phyloP scores from a whole-genome alignment of 306 rosid genomes.

The Sphenostylis stenocarpa region DNA sequence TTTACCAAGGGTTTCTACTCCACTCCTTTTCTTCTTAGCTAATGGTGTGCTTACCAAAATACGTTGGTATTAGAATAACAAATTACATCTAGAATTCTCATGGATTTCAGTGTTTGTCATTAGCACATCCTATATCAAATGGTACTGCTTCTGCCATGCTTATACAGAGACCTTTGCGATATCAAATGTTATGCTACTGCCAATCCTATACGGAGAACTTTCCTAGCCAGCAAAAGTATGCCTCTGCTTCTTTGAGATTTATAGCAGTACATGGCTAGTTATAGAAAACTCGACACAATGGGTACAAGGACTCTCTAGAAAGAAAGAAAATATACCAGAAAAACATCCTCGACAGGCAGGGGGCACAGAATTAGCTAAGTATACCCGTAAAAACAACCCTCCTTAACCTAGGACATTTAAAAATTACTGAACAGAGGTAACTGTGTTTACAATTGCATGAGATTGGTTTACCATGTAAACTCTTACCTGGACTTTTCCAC shows the following conservation, averaged over 20 bases:
- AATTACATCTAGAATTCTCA: neutral
- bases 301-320: neutral
- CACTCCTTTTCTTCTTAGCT: neutral
- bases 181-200: neutral
- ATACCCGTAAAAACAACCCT: neutral
- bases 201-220: neutral
- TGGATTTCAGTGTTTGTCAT: neutral
- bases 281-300: neutral
- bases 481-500: constrained; percentile 84
- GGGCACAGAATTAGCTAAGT: neutral
- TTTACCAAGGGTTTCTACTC: neutral
- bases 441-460: neutral
- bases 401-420: neutral
- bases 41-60: neutral
- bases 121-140: neutral
- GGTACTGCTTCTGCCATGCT: neutral
- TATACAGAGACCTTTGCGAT: neutral
- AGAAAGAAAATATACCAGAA: neutral
- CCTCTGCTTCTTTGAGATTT: neutral
- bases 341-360: neutral
- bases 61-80: neutral
- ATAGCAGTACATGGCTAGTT: neutral
- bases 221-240: neutral
- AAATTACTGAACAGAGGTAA: neutral
- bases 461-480: neutral